Conservation (phyloP, 2,329 filamentous ascomycete species). For the Trichoderma semiorbis region DNA sequence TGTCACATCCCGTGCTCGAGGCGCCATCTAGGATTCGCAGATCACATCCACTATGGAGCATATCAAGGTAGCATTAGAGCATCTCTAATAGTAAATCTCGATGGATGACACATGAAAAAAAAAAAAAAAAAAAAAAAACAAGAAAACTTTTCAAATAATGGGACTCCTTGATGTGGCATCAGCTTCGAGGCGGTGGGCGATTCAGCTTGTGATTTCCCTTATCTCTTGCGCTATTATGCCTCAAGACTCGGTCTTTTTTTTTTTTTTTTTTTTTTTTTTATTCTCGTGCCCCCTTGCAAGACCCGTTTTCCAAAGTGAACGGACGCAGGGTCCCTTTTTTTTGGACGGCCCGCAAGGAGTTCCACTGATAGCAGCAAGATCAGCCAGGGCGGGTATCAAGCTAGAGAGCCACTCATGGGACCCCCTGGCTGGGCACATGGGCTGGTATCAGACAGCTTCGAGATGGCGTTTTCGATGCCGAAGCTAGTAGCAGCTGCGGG, state of each 20-base stretch:
- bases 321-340: constrained; percentile 8
- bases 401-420: not conserved
- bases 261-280: not conserved
- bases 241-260: not conserved
- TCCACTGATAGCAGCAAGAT: constrained; percentile 12
- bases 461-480: not conserved
- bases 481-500: not conserved
- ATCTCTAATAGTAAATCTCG: not conserved
- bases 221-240: not conserved
- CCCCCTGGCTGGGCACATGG: constrained; percentile 1
- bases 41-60: constrained; percentile 7
- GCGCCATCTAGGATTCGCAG: constrained; percentile 14
- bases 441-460: not conserved
- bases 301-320: not conserved
- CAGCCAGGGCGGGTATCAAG: constrained; percentile 4
- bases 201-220: not conserved
- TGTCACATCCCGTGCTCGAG: constrained; percentile 6
- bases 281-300: constrained; percentile 2
- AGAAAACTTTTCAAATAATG: not conserved
- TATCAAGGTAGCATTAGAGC: not conserved
- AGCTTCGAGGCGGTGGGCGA: not conserved
- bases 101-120: not conserved
- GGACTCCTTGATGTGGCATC: not conserved
- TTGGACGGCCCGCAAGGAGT: constrained; percentile 3
- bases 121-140: not conserved